phyloP scores from a whole-genome alignment of 2,329 filamentous ascomycete genomes.

The Cladosporium sp. region DNA sequence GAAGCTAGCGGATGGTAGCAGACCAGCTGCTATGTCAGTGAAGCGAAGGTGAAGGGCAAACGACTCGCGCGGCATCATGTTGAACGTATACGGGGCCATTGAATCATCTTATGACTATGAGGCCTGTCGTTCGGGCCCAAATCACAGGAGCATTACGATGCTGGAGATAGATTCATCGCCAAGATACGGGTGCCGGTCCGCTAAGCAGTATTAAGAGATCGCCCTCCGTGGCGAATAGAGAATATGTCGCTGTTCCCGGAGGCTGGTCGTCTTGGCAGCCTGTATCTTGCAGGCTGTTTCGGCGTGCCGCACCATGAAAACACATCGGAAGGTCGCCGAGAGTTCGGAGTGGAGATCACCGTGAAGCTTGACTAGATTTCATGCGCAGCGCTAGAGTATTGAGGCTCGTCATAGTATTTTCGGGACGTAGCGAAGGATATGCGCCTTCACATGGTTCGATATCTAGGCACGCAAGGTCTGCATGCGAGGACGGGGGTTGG shows the following conservation, averaged over 20 bases:
- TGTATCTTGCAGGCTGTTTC: background rate
- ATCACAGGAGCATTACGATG: background rate
- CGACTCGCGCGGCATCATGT: background rate
- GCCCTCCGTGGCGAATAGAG: constrained; percentile 1
- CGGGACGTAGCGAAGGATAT: background rate
- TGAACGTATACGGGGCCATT: background rate
- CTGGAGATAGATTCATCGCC: constrained; percentile 1
- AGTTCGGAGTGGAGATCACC: background rate
- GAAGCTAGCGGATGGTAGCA: background rate
- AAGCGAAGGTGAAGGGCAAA: background rate
- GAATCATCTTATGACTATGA: background rate
- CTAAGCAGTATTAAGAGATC: background rate
- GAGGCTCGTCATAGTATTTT: background rate
- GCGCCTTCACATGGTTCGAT: background rate
- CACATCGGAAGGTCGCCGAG: too few species aligned
- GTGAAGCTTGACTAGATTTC: background rate
- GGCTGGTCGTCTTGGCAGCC: background rate
- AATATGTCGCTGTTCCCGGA: background rate
- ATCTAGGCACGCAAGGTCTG: background rate
- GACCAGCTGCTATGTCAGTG: background rate
- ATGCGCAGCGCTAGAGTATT: background rate
- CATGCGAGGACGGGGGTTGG: background rate
- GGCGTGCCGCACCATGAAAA: background rate
- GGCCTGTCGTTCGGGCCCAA: background rate
- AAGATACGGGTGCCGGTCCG: background rate